phyloP scores from a whole-genome alignment of 2,329 filamentous ascomycete genomes.

The Incumbomyces lentus region DNA sequence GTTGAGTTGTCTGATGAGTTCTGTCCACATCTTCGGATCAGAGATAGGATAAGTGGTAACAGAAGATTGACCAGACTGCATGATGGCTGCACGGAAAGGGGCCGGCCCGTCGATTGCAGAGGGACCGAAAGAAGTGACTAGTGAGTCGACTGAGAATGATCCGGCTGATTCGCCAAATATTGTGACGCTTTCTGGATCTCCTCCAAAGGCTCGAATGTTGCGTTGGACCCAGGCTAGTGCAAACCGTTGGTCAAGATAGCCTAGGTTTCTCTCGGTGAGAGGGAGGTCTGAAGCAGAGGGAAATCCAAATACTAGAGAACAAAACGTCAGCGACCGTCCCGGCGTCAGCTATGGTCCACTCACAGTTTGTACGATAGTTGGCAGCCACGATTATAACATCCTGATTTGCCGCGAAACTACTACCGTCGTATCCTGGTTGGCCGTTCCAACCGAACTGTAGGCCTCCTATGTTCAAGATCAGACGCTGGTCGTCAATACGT shows the following conservation, averaged over 20 bases:
- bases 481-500: too few species aligned
- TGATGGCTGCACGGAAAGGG: constrained; percentile 24
- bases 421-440: constrained; percentile 26
- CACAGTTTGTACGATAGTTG: constrained; percentile 27
- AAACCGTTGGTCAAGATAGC: constrained; percentile 28
- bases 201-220: constrained; percentile 28
- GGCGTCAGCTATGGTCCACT: background rate
- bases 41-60: constrained; percentile 11
- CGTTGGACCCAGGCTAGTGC: constrained; percentile 30
- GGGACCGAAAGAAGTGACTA: constrained; percentile 18
- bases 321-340: background rate
- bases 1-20: constrained; percentile 11
- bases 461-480: constrained; percentile 19
- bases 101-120: constrained; percentile 7
- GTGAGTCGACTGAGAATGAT: constrained; percentile 14
- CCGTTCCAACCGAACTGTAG: constrained; percentile 26
- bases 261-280: constrained; percentile 24
- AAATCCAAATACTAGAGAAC: constrained; percentile 31
- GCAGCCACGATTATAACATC: constrained; percentile 28
- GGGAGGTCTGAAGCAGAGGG: constrained; percentile 28
- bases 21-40: constrained; percentile 8
- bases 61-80: constrained; percentile 21
- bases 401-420: constrained; percentile 27
- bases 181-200: constrained; percentile 27
- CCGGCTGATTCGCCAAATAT: constrained; percentile 33